Percentiles rank a stretch among this genome's conserved stretches.
Conservation (phyloP, 371 early-diverging fungal genomes). For the Encephalitozoon hellem region DNA sequence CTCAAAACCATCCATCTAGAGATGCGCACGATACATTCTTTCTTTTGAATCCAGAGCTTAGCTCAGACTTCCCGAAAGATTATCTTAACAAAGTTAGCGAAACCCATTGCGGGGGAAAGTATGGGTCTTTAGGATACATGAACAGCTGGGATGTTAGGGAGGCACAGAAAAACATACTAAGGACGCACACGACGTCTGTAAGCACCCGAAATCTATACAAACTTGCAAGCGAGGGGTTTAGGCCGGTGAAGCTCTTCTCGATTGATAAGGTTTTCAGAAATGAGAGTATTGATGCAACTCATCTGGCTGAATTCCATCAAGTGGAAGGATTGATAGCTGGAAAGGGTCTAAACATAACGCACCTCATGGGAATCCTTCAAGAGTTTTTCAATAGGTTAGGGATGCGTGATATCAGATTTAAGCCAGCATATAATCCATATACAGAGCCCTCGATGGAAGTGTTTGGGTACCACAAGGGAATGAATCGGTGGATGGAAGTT, state of each 20-base stretch:
- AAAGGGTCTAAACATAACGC: slow-evolving; percentile 80
- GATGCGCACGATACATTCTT: slow-evolving; percentile 99
- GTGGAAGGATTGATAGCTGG: slow-evolving; percentile 97
- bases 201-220: slow-evolving; percentile 81
- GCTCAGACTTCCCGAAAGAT: slow-evolving; percentile 68
- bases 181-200: slow-evolving; percentile 97
- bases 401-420: slow-evolving; percentile 85
- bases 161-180: slow-evolving; percentile 81
- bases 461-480: slow-evolving; percentile 88
- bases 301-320: slow-evolving; percentile 99
- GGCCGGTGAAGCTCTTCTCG: slow-evolving; percentile 90
- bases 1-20: slow-evolving; percentile 97
- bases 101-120: slow-evolving; percentile 86
- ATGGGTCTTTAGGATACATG: slow-evolving; percentile 84
- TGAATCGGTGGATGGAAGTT: slow-evolving; percentile 92
- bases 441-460: slow-evolving; percentile 99
- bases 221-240: slow-evolving; percentile 69
- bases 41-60: slow-evolving; percentile 65
- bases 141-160: slow-evolving; percentile 84
- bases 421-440: slow-evolving; percentile 99
- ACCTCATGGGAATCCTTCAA: slow-evolving; percentile 89
- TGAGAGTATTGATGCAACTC: slow-evolving; percentile 96
- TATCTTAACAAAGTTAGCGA: slow-evolving; percentile 79
- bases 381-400: slow-evolving; percentile 93
- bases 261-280: slow-evolving; percentile 99